These are phyloP conservation scores for Leucocoprinus leucothites DNA, from an alignment of 768 basidiomycete species.

Conservation along the genomic window DNA sequence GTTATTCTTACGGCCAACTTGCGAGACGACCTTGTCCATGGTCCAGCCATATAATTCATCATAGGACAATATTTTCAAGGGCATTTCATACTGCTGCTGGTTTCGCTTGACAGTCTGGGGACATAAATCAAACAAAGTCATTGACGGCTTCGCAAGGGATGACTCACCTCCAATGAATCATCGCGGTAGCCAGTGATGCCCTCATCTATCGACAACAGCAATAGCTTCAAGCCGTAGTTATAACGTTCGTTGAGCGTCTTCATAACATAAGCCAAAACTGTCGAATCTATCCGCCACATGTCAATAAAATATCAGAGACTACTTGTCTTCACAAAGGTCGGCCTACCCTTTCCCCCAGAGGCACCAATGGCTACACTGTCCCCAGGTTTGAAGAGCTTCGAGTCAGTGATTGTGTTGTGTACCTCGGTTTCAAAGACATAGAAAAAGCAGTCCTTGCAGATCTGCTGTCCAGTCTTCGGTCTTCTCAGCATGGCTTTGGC, in stretches of 20 bases:
- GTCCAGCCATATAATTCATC: conserved; percentile 99
- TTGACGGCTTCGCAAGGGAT: neutral
- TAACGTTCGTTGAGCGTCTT: conserved; percentile 93
- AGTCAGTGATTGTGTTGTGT: conserved; percentile 89
- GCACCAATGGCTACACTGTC: conserved; percentile 97
- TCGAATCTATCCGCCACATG: conserved; percentile 67
- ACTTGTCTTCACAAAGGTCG: too few species aligned
- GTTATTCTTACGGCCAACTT: conserved; percentile 95
- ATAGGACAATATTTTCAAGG: conserved; percentile 94
- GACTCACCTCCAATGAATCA: conserved; percentile 85
- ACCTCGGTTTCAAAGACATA: conserved; percentile 98
- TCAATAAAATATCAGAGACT: conserved; percentile 8
- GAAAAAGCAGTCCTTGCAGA: conserved; percentile 96
- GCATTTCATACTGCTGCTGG: conserved; percentile 91
- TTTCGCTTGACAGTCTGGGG: conserved; percentile 94
- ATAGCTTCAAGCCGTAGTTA: conserved; percentile 86
- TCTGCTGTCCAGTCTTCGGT: conserved; percentile 96
- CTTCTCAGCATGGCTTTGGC: conserved; percentile 86
- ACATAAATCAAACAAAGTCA: neutral
- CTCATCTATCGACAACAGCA: conserved; percentile 95
- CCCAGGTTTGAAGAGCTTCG: conserved; percentile 80
- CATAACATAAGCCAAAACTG: conserved; percentile 97
- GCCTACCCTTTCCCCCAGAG: conserved; percentile 92
- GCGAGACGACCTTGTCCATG: conserved; percentile 95
- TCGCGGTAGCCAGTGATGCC: conserved; percentile 98